These are phyloP conservation scores for Umbelopsis sp. DNA, from an alignment of 371 early-diverging fungal genomes.

Conservation along the genomic window DNA sequence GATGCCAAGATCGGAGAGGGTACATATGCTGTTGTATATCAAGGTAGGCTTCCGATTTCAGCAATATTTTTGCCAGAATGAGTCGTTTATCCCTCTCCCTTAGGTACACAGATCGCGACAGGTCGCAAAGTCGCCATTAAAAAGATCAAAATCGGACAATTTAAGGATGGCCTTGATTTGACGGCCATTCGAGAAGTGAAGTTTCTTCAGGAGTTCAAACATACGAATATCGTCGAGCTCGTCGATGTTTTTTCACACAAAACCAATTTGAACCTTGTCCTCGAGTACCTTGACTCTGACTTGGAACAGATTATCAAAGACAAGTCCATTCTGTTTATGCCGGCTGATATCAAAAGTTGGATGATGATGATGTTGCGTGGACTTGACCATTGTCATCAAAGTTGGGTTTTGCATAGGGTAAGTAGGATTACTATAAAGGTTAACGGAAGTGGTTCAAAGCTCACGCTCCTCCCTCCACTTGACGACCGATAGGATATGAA, in stretches of 20 bases:
- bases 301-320: constrained; percentile 98
- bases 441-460: background rate
- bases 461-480: too few species aligned
- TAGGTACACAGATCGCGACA: constrained; percentile 57
- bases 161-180: constrained; percentile 90
- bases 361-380: constrained; percentile 97
- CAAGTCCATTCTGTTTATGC: constrained; percentile 89
- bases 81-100: background rate
- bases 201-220: constrained; percentile 89
- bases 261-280: constrained; percentile 90
- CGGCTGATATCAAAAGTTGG: constrained; percentile 99
- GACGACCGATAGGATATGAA: constrained; percentile 87
- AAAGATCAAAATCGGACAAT: constrained; percentile 91
- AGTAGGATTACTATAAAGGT: background rate
- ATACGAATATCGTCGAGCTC: constrained; percentile 93
- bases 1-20: constrained; percentile 94
- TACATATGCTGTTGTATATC: constrained; percentile 93
- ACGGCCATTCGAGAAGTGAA: constrained; percentile 98
- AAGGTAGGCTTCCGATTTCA: constrained; percentile 52
- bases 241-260: constrained; percentile 96
- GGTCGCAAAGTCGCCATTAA: constrained; percentile 89
- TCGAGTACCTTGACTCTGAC: constrained; percentile 96
- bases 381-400: constrained; percentile 90
- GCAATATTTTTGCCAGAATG: background rate
- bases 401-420: constrained; percentile 94